Evolutionary conservation across 2,329 filamentous ascomycete species (phyloP).

Genomic region (Hysterium pulicare): DNA sequence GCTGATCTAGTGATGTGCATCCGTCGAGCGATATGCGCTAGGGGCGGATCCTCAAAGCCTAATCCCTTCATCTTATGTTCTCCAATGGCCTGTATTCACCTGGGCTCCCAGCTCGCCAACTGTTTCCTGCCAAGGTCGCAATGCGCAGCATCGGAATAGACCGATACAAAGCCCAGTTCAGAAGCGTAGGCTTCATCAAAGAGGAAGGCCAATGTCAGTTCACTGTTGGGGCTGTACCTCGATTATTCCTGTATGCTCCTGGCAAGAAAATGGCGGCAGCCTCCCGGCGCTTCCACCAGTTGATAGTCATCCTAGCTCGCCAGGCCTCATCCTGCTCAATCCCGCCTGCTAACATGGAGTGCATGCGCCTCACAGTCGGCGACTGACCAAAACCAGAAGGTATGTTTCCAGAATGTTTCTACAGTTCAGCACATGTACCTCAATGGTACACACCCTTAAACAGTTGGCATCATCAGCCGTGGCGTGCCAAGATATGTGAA

Average conservation of each 20-base stretch:
- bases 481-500: constrained; percentile 25
- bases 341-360: constrained; percentile 9
- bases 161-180: too few species aligned
- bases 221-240: too few species aligned
- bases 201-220: constrained; percentile 1
- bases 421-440: neutral
- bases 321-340: constrained; percentile 7
- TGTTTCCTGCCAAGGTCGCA: neutral
- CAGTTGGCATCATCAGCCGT: neutral
- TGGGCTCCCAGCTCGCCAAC: neutral
- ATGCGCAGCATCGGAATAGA: too few species aligned
- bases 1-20: constrained; percentile 4
- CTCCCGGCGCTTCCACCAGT: neutral
- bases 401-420: constrained; percentile 8
- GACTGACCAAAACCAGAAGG: constrained; percentile 26
- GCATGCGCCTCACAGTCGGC: constrained; percentile 10
- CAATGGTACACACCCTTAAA: constrained; percentile 1
- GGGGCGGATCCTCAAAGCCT: constrained; percentile 1
- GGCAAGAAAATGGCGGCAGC: constrained; percentile 2
- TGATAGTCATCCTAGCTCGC: neutral
- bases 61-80: constrained; percentile 10
- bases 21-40: neutral
- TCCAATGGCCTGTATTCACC: constrained; percentile 8
- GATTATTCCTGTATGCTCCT: neutral
- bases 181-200: constrained; percentile 2